Base-by-base conservation (phyloP, 768 basidiomycete genomes). In the Auriscalpium microsporum region DNA sequence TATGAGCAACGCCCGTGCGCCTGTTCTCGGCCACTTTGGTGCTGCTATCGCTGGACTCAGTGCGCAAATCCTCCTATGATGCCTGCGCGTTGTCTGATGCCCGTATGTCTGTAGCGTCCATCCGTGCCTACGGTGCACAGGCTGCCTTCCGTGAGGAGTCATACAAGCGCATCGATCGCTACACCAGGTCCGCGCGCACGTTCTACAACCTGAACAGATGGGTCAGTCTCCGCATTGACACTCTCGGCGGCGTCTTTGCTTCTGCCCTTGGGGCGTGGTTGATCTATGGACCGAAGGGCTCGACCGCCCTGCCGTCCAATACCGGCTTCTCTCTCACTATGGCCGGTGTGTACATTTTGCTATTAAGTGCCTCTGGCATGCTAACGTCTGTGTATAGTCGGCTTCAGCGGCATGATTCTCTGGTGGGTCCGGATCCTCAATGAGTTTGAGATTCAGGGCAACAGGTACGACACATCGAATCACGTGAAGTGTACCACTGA, bases 61-160 rank as follows among this genome's bases (percentile, higher is more conserved):
- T 76, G 46, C 53, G 70, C 64, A 2, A 33, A 28, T 2, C 16
- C 10, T 4, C 23, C 35, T 6, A 33, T 33, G 8, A 51, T 16
- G 11, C 19, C 19, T 23, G 19, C 21, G 7, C 1, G 3, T 21
- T 38, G 36, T 8, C 36, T 53, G 19, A 21, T 49, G 47, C 50
- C 9, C n/a, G 9, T 1, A 10, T 37, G 40, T 9, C 17, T 13
- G 60, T 63, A 72, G 65, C 69, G 3, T 78, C 78, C 2, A 80
- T 83, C 38, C 72, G 81, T 9, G 81, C 81, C 1, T 84, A 80
- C 58, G 76, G 78, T 13, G 78, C 79, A 10, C 73, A 82, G 59
- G 67, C 70, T 7, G 63, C 68, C 6, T 78, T 71, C 65, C 74
- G 64, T 53, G 48, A 38, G 53, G 73, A 80, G 58, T 74, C 78